phyloP scores from a whole-genome alignment of 768 basidiomycete species.

The Daedaleopsis sinensis region DNA sequence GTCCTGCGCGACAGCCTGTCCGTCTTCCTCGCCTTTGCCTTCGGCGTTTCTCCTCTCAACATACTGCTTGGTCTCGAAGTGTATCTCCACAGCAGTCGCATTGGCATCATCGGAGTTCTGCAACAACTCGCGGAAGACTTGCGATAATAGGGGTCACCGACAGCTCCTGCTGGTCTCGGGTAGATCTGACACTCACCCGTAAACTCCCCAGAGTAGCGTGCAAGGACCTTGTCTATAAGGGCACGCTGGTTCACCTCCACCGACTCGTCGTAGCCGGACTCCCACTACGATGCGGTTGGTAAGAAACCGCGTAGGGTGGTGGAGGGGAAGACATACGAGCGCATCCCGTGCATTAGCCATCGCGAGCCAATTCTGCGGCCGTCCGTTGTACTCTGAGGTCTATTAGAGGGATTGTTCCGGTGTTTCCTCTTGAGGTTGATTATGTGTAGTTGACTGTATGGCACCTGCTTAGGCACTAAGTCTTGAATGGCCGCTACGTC shows the following conservation, averaged over 20 bases:
- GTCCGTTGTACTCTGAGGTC: background rate
- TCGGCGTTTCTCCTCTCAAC: constrained; percentile 36
- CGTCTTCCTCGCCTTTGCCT: constrained; percentile 15
- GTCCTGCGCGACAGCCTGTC: constrained; percentile 1
- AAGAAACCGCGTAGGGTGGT: background rate
- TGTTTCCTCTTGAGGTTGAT: background rate
- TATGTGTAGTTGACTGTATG: too few relatives aligned
- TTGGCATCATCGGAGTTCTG: constrained; percentile 97
- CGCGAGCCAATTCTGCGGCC: background rate
- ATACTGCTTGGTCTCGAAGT: constrained; percentile 67
- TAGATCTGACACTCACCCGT: constrained; percentile 59
- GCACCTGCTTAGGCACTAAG: too few relatives aligned
- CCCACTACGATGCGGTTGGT: constrained; percentile 40
- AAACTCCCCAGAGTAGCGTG: constrained; percentile 93
- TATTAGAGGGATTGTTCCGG: too few relatives aligned
- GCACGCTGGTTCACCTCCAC: constrained; percentile 95
- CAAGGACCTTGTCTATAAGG: constrained; percentile 96
- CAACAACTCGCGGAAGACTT: constrained; percentile 80
- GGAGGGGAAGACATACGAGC: constrained; percentile 12
- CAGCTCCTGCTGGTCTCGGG: background rate
- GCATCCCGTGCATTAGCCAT: constrained; percentile 27
- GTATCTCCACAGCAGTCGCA: constrained; percentile 75
- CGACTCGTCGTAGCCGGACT: constrained; percentile 71
- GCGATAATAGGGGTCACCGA: background rate
- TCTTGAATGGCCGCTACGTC: too few relatives aligned